Evolutionary conservation across 1,139 yeast species (phyloP).

Genomic region (Nematodospora anomalae): DNA sequence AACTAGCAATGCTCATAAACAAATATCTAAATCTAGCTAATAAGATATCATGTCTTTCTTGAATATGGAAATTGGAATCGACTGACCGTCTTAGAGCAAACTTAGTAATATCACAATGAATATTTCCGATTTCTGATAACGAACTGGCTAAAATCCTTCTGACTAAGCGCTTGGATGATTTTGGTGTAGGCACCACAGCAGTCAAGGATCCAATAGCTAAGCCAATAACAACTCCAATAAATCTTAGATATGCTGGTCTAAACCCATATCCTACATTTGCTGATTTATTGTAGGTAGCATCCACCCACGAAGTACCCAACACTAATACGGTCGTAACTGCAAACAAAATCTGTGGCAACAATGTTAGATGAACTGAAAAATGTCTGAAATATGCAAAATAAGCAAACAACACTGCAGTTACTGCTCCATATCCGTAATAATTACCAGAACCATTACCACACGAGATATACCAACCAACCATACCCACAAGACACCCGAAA

Average conservation of each 20-base stretch:
- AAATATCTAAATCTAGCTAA: conserved; percentile 25
- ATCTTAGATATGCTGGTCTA: conserved; percentile 30
- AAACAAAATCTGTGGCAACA: conserved; percentile 31
- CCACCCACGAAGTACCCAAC: conserved; percentile 38
- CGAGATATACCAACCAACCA: conserved; percentile 41
- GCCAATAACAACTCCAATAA: conserved; percentile 32
- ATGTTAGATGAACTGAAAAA: conserved; percentile 30
- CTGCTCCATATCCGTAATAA: conserved; percentile 33
- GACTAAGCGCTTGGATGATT: conserved; percentile 30
- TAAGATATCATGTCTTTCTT: conserved; percentile 25
- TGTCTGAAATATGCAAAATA: conserved; percentile 31
- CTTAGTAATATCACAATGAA: conserved; percentile 32
- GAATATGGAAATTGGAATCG: conserved; percentile 22
- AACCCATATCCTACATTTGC: conserved; percentile 32
- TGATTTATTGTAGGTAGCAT: conserved; percentile 19
- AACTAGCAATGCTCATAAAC: conserved; percentile 24
- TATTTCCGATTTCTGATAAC: conserved; percentile 27
- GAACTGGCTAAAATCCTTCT: conserved; percentile 26
- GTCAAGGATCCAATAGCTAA: conserved; percentile 32
- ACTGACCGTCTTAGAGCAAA: conserved; percentile 28
- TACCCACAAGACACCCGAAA: conserved; percentile 33
- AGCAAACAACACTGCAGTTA: conserved; percentile 28
- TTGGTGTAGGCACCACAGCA: conserved; percentile 32
- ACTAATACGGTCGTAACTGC: conserved; percentile 34
- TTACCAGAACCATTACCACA: conserved; percentile 34